Conservation (phyloP, 2,329 filamentous ascomycete genomes). For the Lachnellula subtilissima region DNA sequence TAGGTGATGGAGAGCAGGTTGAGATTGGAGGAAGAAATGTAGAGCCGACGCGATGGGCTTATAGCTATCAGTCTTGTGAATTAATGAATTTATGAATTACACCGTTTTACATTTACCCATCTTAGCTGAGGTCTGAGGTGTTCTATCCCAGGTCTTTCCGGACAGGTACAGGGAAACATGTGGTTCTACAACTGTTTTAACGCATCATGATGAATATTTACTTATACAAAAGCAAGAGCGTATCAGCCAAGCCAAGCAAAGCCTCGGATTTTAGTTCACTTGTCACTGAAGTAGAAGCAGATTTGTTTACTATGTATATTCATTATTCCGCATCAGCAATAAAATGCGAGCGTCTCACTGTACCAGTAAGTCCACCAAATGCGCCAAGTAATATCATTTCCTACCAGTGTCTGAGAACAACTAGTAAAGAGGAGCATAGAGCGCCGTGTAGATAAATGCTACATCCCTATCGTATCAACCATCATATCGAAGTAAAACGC, state of each 20-base stretch:
- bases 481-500: constrained; percentile 17
- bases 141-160: too few species aligned
- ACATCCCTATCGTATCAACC: constrained; percentile 12
- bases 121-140: too few species aligned
- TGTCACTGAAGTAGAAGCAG: neutral
- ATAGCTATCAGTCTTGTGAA: too few species aligned
- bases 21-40: too few species aligned
- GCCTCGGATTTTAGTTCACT: neutral
- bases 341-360: constrained; percentile 14
- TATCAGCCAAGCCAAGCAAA: too few species aligned
- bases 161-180: neutral
- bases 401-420: neutral
- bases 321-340: constrained; percentile 22
- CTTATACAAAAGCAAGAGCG: too few species aligned
- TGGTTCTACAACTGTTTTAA: too few species aligned
- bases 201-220: too few species aligned
- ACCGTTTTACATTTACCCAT: too few species aligned
- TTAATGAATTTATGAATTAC: too few species aligned
- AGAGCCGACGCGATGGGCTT: too few species aligned
- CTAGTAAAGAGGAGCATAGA: neutral
- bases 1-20: too few species aligned
- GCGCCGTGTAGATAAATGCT: constrained; percentile 1
- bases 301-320: constrained; percentile 12
- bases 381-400: neutral
- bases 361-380: constrained; percentile 1